Base-by-base conservation (phyloP, 305 asterid species). In the Lippia alba region DNA sequence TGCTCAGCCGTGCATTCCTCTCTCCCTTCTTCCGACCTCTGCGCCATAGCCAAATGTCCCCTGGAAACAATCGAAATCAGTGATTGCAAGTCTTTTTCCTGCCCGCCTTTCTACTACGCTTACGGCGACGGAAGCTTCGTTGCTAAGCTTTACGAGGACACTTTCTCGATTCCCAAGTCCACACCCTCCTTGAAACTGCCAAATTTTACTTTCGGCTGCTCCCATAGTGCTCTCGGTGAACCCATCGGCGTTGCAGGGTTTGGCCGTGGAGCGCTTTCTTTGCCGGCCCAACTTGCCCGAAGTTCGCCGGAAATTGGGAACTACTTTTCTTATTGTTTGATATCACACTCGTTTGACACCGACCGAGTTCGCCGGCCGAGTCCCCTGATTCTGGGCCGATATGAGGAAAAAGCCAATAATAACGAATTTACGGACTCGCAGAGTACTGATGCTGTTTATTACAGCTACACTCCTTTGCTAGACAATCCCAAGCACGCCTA, bases 171-270 rank as follows among this genome's bases (percentile, higher is more conserved):
- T 20, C 90, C 96, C 0, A 69, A 45, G 66, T 79, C 97, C 0
- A 70, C 81, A 12, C 88, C 96, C 34, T 7, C 72, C 0, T 71
- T 94, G 1, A 66, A 73, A 0, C 33, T 94, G 7, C 79, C 73
- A 1, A 79, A 87, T 1, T 94, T 94, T 86, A 86, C 96, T 6
- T 94, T 94, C 74, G 97, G 96, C 8, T 89, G 97, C 78, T 96
- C 97, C 0, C 87, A 91, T 8, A 75, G 76, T 59, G 85, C 99
- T 0, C 91, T 94, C 3, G 99, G 76, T 0, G 99, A 94, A 86
- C 97, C 97, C 1, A 84, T 91, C n/a, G 99, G 99, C 0, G 97
- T 94, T 9, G 99, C 97, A 8, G 99, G 99, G 0, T 94, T 94
- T 30, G 99, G 99, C 12, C 91, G 94, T 4, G 99, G 98, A 0